A percentile compares a stretch with the other conserved stretches of the same genome.
These are phyloP conservation scores for Chenopodium suecicum DNA, from an alignment of 148 eudicot species.

Conservation along the genomic window DNA sequence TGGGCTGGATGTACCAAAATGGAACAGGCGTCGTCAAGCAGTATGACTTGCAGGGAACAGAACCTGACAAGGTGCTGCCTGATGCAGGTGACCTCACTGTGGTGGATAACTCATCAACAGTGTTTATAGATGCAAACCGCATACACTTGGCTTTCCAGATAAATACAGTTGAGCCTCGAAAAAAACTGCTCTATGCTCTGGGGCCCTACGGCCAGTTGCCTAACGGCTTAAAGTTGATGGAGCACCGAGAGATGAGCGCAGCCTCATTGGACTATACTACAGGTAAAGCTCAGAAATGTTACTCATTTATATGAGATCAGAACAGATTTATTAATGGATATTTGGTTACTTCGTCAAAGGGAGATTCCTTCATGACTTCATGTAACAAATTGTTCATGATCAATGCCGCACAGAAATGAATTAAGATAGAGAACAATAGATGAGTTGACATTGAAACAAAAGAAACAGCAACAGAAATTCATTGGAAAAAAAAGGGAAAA, in stretches of 20 bases:
- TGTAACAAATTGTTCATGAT: background rate
- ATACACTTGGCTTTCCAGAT: conserved; percentile 69
- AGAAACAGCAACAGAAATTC: background rate
- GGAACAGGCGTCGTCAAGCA: conserved; percentile 35
- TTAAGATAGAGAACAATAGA: conserved; percentile 1
- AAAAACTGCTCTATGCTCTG: conserved; percentile 46
- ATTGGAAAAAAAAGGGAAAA: background rate
- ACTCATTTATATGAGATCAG: background rate
- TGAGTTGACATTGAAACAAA: background rate
- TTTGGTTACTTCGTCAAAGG: conserved; percentile 7
- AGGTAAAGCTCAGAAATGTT: conserved; percentile 39
- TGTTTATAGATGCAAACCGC: conserved; percentile 21
- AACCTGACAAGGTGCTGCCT: conserved; percentile 33
- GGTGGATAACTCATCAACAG: conserved; percentile 32
- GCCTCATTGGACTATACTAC: conserved; percentile 56
- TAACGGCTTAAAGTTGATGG: conserved; percentile 25
- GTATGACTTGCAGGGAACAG: conserved; percentile 42
- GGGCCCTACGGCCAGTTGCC: conserved; percentile 49
- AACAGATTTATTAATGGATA: background rate
- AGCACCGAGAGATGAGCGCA: conserved; percentile 35
- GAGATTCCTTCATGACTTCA: background rate
- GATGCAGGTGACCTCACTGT: conserved; percentile 49
- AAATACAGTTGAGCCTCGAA: conserved; percentile 35
- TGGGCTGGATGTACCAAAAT: conserved; percentile 56
- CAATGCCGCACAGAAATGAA: background rate